Base-by-base conservation (phyloP, 1,284 basidiomycete species). In the Thelephora terrestris region DNA sequence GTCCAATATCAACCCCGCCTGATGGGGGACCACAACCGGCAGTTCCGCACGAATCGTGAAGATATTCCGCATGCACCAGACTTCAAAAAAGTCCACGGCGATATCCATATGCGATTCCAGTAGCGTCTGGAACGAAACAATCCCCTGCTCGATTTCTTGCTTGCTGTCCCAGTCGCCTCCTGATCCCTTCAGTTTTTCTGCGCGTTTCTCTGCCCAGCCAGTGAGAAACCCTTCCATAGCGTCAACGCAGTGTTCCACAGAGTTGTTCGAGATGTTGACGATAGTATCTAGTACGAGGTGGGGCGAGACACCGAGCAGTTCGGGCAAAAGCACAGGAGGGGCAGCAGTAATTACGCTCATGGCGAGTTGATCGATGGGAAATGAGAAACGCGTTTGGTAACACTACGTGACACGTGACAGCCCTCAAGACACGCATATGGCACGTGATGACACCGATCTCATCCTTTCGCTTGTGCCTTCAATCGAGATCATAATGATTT, bases 71-170 rank as follows among this genome's bases (percentile, higher is more conserved):
- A 86, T 60, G 7, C 77, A 79, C 85, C 85, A 88, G 1, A 78
- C 78, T 64, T 88, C 85, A 56, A 88, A 83, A 61, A 83, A 84
- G 61, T 88, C 85, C 52, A 88, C 85, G 2, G 85, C 85, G 45
- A 86, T 73, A 57, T 88, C 85, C 38, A 82, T 83, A 54, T 88
- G 85, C 46, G 79, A 77, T 57, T 88, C 84, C 20, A 88, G 70
- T 35, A 88, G 69, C 0, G 85, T 88, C 57, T 85, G 81, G 56
- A 88, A 87, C 27, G 83, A 74, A 42, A 86, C 82, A 1, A 88
- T 65, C 4, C 83, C 83, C 60, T 81, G 79, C 53, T 84, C 84
- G 25, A 84, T 70, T 51, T 87, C 84, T 50, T 81, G 75, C 7
- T 71, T 80, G 52, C 71, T 73, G 50, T 81, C 79, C 68, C 75